Percentiles rank a stretch among this genome's conserved stretches.
phyloP scores from a whole-genome alignment of 192 early-diverging fungal genomes.

The Backusella luteola region DNA sequence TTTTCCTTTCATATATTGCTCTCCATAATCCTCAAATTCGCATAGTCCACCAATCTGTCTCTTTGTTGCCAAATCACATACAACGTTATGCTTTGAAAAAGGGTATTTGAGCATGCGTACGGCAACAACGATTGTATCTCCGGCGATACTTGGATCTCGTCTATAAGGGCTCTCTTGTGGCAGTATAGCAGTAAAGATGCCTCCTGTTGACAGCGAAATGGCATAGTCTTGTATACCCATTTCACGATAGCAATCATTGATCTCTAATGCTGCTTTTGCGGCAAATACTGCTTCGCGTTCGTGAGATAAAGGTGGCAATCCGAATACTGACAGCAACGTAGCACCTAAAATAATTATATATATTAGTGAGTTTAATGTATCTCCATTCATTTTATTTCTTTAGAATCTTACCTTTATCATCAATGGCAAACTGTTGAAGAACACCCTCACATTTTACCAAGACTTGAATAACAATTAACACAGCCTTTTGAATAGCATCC shows the following conservation, averaged over 20 bases:
- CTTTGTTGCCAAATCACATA: slow-evolving; percentile 48
- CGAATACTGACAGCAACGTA: slow-evolving; percentile 47
- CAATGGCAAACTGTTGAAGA: slow-evolving; percentile 54
- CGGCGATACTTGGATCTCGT: slow-evolving; percentile 50
- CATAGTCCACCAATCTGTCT: slow-evolving; percentile 36
- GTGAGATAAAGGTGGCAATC: slow-evolving; percentile 49
- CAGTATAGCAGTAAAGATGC: slow-evolving; percentile 45
- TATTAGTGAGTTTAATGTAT: background rate
- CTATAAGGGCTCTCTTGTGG: slow-evolving; percentile 46
- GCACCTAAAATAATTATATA: slow-evolving; percentile 25
- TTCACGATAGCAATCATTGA: slow-evolving; percentile 31
- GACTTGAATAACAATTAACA: slow-evolving; percentile 24
- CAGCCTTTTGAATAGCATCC: slow-evolving; percentile 34
- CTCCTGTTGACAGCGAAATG: slow-evolving; percentile 49
- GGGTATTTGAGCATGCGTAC: slow-evolving; percentile 51
- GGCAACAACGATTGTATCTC: slow-evolving; percentile 51
- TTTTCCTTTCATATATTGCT: slow-evolving; percentile 52
- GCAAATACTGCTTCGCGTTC: slow-evolving; percentile 52
- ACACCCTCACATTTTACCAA: slow-evolving; percentile 46
- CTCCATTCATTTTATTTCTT: background rate
- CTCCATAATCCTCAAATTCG: slow-evolving; percentile 49
- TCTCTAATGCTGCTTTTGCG: slow-evolving; percentile 45
- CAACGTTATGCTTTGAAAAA: slow-evolving; percentile 43
- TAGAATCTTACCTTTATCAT: slow-evolving; percentile 41
- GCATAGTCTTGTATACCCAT: slow-evolving; percentile 32